A percentile compares a stretch with the other conserved stretches of the same genome.
phyloP scores from a whole-genome alignment of 805 yeast genomes.

The Candida piceae region DNA sequence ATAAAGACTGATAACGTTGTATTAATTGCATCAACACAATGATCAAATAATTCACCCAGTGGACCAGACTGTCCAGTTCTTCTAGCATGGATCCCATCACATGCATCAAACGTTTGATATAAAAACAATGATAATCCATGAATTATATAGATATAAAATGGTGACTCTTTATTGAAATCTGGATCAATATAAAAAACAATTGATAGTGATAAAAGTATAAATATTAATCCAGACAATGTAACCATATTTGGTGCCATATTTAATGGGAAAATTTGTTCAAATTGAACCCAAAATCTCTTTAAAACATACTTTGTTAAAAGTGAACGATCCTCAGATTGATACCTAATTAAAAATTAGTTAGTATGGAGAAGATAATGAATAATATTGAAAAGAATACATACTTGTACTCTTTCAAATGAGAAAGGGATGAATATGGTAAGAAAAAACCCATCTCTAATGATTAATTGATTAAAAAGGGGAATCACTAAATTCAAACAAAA shows the following conservation, averaged over 20 bases:
- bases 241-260: slow-evolving; percentile 93
- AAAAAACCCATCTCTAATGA: slow-evolving; percentile 43
- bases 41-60: slow-evolving; percentile 90
- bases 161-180: slow-evolving; percentile 49
- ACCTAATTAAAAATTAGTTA: slow-evolving; percentile 22
- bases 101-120: slow-evolving; percentile 94
- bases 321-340: slow-evolving; percentile 78
- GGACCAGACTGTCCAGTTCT: slow-evolving; percentile 95
- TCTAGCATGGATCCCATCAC: slow-evolving; percentile 95
- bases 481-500: too few species aligned
- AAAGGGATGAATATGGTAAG: slow-evolving; percentile 38
- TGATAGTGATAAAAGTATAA: slow-evolving; percentile 58
- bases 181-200: slow-evolving; percentile 75
- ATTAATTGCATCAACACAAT: slow-evolving; percentile 61
- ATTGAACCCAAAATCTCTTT: slow-evolving; percentile 76
- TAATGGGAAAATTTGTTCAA: slow-evolving; percentile 70
- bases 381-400: slow-evolving; percentile 23
- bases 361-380: neutral
- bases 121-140: slow-evolving; percentile 81
- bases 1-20: slow-evolving; percentile 76
- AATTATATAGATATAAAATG: slow-evolving; percentile 70
- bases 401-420: slow-evolving; percentile 44
- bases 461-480: too few species aligned
- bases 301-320: slow-evolving; percentile 66
- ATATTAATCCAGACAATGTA: slow-evolving; percentile 73